Evolutionary conservation across 768 basidiomycete genomes (phyloP), one percentile per base, ranked within the genome.

Genomic region (Omphalotus guepiniiformis): DNA sequence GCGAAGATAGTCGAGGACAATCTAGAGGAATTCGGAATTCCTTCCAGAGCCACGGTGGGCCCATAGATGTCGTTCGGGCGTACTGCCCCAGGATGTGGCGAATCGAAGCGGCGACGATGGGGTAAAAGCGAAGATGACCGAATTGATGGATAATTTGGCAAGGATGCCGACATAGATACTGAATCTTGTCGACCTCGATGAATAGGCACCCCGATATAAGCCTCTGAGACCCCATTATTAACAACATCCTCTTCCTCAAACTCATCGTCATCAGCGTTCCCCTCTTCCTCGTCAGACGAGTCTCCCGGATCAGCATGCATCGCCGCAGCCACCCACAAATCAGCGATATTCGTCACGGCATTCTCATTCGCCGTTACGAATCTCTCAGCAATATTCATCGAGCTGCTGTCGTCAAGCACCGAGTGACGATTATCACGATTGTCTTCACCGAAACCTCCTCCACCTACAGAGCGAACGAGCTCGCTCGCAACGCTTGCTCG

Each of bases 261-360:
- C 26, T 22, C 34, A 26, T 21, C 18, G 6, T 21, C n/a, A 5
- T 37, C 35, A 19, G 35, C n/a, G n/a, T n/a, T 42, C 6, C 39
- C 9, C 19, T 2, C 13, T 8, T 30, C 42, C 13, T 60, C 66
- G 35, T 82, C 80, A 51, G 86, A 88, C 2, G 83, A 82, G 47
- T 92, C 83, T 53, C 92, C 91, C 55, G 88, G 86, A 59, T 95
- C 93, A 22, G 84, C 88, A 50, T 94, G 95, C 69, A 95, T 90
- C 5, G 95, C 96, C n/a, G 94, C 88, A 3, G 93, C 92, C 39
- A 98, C 91, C 96, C 96, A 99, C 18, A 99, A 71, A 65, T 97
- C 95, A 18, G 93, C 89, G 58, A 99, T 88, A 55, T 85, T 92
- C 47, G 89, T 94, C 3, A 93, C 92, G 11, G 91, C 87, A 55